phyloP scores from a whole-genome alignment of 2,329 filamentous ascomycete species.

The Westerdykella sp. region DNA sequence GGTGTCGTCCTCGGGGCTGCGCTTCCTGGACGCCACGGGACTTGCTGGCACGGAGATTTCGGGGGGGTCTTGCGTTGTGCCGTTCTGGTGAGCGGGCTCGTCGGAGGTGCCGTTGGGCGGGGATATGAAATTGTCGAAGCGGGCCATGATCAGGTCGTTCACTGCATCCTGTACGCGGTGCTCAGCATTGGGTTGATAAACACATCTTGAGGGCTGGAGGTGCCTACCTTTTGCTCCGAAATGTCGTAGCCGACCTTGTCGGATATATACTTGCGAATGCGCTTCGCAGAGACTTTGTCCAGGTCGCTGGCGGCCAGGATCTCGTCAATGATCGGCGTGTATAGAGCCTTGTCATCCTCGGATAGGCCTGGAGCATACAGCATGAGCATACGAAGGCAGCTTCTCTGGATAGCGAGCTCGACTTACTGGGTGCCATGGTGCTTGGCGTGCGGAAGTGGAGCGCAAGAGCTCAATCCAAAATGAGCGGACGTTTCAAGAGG shows the following conservation, averaged over 20 bases:
- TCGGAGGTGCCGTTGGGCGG: constrained; percentile 22
- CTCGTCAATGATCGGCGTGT: constrained; percentile 56
- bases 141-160: constrained; percentile 43
- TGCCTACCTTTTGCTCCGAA: constrained; percentile 53
- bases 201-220: constrained; percentile 2
- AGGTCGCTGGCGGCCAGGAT: constrained; percentile 57
- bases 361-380: constrained; percentile 33
- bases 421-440: constrained; percentile 27
- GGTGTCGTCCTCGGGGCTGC: constrained; percentile 36
- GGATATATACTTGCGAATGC: constrained; percentile 58
- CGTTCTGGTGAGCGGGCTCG: constrained; percentile 18
- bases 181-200: constrained; percentile 1
- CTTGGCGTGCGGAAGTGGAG: constrained; percentile 3
- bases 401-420: not conserved
- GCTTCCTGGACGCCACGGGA: constrained; percentile 33
- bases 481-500: not conserved
- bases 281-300: constrained; percentile 59
- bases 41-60: constrained; percentile 20
- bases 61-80: constrained; percentile 17
- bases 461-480: not conserved
- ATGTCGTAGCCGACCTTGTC: constrained; percentile 56
- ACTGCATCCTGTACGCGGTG: constrained; percentile 38
- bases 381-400: not conserved
- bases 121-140: constrained; percentile 45
- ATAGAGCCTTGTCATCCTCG: constrained; percentile 44